Conservation (phyloP, 73 alveolate genomes). For the Blepharisma japonicum region DNA sequence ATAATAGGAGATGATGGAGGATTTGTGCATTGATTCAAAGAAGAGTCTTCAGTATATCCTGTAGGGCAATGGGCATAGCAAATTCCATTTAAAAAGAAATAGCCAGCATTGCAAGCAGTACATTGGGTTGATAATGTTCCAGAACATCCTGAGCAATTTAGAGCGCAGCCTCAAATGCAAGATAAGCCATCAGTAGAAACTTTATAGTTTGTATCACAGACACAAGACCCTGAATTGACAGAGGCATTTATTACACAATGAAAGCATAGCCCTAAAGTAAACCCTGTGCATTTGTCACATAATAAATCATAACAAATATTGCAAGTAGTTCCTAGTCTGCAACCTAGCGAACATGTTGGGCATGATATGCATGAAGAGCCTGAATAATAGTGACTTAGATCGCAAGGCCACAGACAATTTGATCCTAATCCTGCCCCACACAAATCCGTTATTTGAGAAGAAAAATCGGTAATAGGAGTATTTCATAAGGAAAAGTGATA, state of each 20-base stretch:
- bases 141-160: neutral
- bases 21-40: neutral
- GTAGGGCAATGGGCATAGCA: neutral
- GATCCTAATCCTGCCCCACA: no score
- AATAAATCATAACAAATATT: constrained; percentile 14
- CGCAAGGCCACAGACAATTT: no score
- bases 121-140: neutral
- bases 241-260: neutral
- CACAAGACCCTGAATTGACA: neutral
- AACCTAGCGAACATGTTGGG: no score
- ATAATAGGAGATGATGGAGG: neutral
- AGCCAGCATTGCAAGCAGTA: neutral
- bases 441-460: neutral
- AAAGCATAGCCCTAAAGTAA: neutral
- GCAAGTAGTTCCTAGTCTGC: neutral
- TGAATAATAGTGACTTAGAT: no score
- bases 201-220: neutral
- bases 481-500: neutral
- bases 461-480: neutral
- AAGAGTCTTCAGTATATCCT: neutral
- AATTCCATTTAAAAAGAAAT: neutral
- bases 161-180: no score
- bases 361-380: no score
- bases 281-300: constrained; percentile 15
- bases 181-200: no score